phyloP scores from a whole-genome alignment of 257 asterid species.

The Solanum lycopersicoides region DNA sequence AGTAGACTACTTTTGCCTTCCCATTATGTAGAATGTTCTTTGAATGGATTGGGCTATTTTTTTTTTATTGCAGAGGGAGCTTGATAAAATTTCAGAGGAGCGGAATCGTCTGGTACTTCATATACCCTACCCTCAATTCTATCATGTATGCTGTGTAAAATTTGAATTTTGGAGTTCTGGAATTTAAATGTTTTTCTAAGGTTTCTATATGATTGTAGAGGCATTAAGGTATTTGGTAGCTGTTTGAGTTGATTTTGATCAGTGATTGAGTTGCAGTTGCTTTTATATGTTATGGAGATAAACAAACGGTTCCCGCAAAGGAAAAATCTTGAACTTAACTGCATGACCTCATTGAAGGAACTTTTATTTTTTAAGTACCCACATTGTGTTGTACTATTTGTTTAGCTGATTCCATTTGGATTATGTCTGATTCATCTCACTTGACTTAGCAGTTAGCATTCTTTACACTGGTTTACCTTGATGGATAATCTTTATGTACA shows the following conservation, averaged over 20 bases:
- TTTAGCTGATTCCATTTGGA: background rate
- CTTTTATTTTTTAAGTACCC: background rate
- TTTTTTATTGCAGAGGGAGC: constrained; percentile 53
- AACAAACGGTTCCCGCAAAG: background rate
- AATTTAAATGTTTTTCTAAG: background rate
- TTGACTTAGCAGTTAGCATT: background rate
- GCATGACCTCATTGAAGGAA: background rate
- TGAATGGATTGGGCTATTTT: background rate
- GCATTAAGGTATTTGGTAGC: too few relatives aligned
- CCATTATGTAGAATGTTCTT: background rate
- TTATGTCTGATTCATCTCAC: background rate
- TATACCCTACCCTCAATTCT: background rate
- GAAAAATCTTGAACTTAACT: background rate
- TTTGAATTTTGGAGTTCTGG: background rate
- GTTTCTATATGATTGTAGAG: background rate
- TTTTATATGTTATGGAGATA: background rate
- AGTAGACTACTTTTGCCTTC: background rate
- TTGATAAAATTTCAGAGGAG: constrained; percentile 51
- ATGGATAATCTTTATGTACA: background rate
- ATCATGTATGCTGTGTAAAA: background rate
- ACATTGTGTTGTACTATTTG: background rate
- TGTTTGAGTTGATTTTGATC: background rate
- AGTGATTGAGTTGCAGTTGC: background rate
- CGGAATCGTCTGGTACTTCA: constrained; percentile 43
- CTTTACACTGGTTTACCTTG: background rate